Base-by-base conservation (phyloP, 2,329 filamentous ascomycete genomes). In the Taxawa tesnikishii region DNA sequence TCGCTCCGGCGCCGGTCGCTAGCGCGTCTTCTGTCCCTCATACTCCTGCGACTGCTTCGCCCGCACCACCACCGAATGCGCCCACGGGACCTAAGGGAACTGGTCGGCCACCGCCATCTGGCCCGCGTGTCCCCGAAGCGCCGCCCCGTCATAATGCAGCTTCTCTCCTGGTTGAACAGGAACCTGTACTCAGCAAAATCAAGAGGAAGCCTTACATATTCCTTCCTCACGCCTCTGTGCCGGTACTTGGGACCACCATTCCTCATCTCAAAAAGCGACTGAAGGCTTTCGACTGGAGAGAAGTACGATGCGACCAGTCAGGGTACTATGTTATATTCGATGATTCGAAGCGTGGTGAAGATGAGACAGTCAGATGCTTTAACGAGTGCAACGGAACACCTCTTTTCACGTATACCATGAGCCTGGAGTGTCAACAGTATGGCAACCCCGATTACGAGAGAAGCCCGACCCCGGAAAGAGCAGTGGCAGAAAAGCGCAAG, bases 321-420 rank as follows among this genome's bases (percentile, higher is more conserved):
- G 90, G 90, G 1, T 98, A 94, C 55, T 96, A 83, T 52, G 75
- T 96, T 32, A 66, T 85, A n/a, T 98, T 98, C 48, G 74, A 82
- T 31, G 79, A 88, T 46, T 83, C 75, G 2, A 70, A 73, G 33
- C 65, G 69, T 6, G 88, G 88, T 3, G 78, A 85, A 46, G 67
- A 77, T 34, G 85, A 94, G 56, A 79, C 84, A 1, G 78, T 83
- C 43, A 70, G 81, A 39, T 94, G 87, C 51, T 87, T 75, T 54
- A 68, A 73, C 33, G 71, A 77, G 31, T 85, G 82, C 43, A 78
- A 94, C 51, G 79, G 81, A 52, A 79, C 79, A 26, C 72, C 81
- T 5, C 73, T 98, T 41, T 98, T 98, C 61, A 94, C 81, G 2
- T 96, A 96, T 45, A 69, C 72, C 38, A 88, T 98, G 81, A 73